phyloP scores from a whole-genome alignment of 1,284 basidiomycete genomes.

The Rhodotorula sp. region DNA sequence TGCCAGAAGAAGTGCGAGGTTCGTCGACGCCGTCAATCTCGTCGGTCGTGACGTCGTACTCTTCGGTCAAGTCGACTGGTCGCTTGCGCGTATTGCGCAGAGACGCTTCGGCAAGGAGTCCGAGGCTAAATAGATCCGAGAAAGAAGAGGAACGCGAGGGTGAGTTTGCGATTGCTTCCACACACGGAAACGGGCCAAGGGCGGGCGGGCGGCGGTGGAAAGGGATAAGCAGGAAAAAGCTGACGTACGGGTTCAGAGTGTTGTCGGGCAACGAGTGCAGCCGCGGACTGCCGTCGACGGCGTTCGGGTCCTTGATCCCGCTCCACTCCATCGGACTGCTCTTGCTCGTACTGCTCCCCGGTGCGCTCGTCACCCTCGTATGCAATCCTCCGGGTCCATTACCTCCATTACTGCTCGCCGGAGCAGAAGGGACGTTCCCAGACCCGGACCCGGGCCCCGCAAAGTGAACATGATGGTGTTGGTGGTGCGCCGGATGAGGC shows the following conservation, averaged over 20 bases:
- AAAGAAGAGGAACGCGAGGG: neutral
- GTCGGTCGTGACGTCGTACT: constrained; percentile 33
- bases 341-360: constrained; percentile 20
- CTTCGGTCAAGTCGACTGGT: constrained; percentile 30
- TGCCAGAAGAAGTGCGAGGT: neutral
- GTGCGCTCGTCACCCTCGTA: constrained; percentile 7
- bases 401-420: neutral
- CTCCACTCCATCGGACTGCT: constrained; percentile 35
- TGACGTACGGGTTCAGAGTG: constrained; percentile 66
- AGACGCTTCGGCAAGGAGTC: constrained; percentile 85
- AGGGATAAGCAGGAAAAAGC: neutral
- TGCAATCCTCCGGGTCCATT: too few relatives aligned
- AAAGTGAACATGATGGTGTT: constrained; percentile 10
- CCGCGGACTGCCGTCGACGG: constrained; percentile 59
- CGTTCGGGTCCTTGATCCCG: constrained; percentile 40
- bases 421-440: neutral
- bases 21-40: constrained; percentile 6
- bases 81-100: constrained; percentile 69
- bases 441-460: constrained; percentile 39
- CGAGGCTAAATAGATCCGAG: constrained; percentile 53
- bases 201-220: neutral
- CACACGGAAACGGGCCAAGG: neutral
- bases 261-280: constrained; percentile 89
- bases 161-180: neutral
- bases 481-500: neutral